Evolutionary conservation across 164 flowering plant genomes (phyloP).

Genomic region (Macadamia integrifolia): DNA sequence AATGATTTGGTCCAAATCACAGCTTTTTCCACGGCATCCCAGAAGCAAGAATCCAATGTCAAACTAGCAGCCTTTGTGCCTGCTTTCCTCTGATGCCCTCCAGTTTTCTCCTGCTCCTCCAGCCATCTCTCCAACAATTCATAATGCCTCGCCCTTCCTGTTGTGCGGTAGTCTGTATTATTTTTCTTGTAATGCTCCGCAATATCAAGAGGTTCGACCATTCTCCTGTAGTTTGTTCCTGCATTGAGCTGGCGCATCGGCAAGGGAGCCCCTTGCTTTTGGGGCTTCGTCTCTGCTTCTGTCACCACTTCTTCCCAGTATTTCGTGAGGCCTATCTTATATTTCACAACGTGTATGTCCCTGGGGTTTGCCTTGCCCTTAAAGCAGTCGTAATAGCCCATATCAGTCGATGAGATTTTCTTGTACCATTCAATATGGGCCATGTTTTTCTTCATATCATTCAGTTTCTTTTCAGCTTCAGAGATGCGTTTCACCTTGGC

Average conservation of each 20-base stretch:
- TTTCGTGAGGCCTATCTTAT: slow-evolving; percentile 15
- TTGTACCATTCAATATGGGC: slow-evolving; percentile 44
- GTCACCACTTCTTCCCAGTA: slow-evolving; percentile 36
- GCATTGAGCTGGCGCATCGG: slow-evolving; percentile 25
- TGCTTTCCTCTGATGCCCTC: not conserved
- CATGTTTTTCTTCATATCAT: slow-evolving; percentile 26
- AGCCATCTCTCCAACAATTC: slow-evolving; percentile 28
- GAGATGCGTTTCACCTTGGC: not conserved
- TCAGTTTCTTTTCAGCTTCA: slow-evolving; percentile 21
- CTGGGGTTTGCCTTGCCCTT: not conserved
- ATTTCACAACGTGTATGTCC: slow-evolving; percentile 13
- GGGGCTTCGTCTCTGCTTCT: slow-evolving; percentile 34
- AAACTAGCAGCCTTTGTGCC: slow-evolving; percentile 9
- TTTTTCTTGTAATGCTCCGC: slow-evolving; percentile 31
- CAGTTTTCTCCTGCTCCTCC: not conserved
- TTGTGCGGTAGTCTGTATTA: slow-evolving; percentile 12
- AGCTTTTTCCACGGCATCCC: slow-evolving; percentile 53
- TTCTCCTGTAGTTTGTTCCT: slow-evolving; percentile 40
- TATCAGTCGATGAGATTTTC: slow-evolving; percentile 15
- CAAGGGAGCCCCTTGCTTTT: slow-evolving; percentile 18
- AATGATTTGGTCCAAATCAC: not conserved
- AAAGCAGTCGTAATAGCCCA: slow-evolving; percentile 45
- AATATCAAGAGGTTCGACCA: slow-evolving; percentile 53
- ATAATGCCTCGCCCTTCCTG: slow-evolving; percentile 29
- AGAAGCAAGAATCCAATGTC: slow-evolving; percentile 52